Percentiles rank a stretch among this genome's conserved stretches.
phyloP scores from a whole-genome alignment of 371 early-diverging fungal species.

The Rhizomucor pusillus region DNA sequence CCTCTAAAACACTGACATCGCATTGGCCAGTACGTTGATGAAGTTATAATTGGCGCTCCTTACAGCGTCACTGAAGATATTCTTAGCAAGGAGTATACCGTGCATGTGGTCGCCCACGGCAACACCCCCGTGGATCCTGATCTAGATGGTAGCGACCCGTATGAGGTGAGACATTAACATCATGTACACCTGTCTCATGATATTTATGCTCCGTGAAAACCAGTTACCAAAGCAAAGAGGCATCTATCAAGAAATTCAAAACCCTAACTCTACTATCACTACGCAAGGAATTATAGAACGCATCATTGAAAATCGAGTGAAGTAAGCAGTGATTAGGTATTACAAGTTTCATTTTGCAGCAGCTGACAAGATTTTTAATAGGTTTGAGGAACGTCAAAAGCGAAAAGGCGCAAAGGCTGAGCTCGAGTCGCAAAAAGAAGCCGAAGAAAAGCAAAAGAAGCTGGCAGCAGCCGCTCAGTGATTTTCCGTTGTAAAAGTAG shows the following conservation, averaged over 20 bases:
- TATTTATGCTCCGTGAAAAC: too few relatives aligned
- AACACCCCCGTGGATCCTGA: conserved; percentile 62
- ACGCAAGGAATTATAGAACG: conserved; percentile 84
- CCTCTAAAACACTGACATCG: not conserved
- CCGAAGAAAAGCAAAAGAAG: conserved; percentile 12
- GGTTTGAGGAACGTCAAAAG: conserved; percentile 70
- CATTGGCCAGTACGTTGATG: conserved; percentile 73
- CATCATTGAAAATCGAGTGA: conserved; percentile 79
- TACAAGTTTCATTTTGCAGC: not conserved
- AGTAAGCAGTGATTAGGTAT: conserved; percentile 47
- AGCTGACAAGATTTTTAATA: conserved; percentile 2
- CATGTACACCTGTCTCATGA: conserved; percentile 10
- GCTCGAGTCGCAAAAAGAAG: conserved; percentile 65
- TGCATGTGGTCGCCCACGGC: conserved; percentile 77
- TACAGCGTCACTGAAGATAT: conserved; percentile 84
- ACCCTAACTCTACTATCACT: conserved; percentile 71
- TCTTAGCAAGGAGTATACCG: conserved; percentile 73
- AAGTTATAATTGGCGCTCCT: conserved; percentile 90
- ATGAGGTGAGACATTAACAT: conserved; percentile 45
- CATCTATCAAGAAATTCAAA: conserved; percentile 74
- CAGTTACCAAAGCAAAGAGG: conserved; percentile 70
- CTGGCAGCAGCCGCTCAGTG: not conserved
- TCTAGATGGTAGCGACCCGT: conserved; percentile 78
- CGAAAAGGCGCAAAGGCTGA: conserved; percentile 69
- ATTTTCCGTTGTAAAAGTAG: too few relatives aligned